These are phyloP conservation scores for Yarrowia sp. DNA, from an alignment of 805 yeast genomes.

Conservation along the genomic window DNA sequence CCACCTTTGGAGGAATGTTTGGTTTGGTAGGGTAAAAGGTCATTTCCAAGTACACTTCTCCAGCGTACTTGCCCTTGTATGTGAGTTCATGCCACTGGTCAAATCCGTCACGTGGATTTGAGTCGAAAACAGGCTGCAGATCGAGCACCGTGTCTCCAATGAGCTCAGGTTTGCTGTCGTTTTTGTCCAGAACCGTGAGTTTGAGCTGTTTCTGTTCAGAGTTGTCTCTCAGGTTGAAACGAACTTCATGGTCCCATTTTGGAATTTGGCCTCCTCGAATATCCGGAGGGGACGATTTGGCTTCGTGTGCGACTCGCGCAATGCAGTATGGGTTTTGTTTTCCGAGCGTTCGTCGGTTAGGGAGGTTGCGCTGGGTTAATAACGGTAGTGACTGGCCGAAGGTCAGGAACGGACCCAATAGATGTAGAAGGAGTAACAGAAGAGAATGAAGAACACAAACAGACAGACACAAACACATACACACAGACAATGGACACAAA, in stretches of 20 bases:
- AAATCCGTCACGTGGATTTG: conserved; percentile 67
- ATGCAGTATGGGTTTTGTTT: conserved; percentile 93
- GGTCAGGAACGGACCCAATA: background rate
- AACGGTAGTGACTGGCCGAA: background rate
- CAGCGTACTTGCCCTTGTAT: conserved; percentile 73
- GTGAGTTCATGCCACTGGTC: conserved; percentile 80
- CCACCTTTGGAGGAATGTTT: conserved; percentile 31
- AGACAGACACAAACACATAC: too few relatives aligned
- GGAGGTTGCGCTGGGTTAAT: conserved; percentile 58
- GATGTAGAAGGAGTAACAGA: background rate
- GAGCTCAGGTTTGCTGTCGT: conserved; percentile 71
- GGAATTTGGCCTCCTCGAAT: conserved; percentile 95
- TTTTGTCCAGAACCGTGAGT: conserved; percentile 78
- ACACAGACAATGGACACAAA: too few relatives aligned
- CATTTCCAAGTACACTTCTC: conserved; percentile 85
- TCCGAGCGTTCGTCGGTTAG: conserved; percentile 80
- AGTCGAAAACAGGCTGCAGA: conserved; percentile 66
- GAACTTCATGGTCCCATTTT: conserved; percentile 54
- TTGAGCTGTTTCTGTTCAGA: conserved; percentile 55
- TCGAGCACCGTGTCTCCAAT: conserved; percentile 82
- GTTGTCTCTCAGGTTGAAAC: conserved; percentile 37
- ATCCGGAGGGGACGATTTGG: conserved; percentile 73
- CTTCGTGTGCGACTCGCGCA: conserved; percentile 74
- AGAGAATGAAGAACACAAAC: background rate
- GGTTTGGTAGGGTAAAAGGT: conserved; percentile 69